These are phyloP conservation scores for Curvularia spicifera DNA, from an alignment of 2,329 filamentous ascomycete species.

Conservation along the genomic window DNA sequence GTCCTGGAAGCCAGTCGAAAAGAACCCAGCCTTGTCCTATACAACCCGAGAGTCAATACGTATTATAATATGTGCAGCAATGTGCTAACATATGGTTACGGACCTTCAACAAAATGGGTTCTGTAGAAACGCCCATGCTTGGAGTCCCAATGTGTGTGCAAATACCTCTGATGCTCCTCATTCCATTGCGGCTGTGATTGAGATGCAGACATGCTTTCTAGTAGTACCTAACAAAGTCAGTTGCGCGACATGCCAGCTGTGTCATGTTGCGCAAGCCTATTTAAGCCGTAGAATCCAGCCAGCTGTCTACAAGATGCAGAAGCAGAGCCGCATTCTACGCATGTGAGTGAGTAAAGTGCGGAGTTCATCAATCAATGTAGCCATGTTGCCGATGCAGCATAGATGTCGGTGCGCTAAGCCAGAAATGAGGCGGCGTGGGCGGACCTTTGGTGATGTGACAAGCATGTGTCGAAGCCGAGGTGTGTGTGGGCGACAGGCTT, in stretches of 20 bases:
- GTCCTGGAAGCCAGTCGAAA: neutral
- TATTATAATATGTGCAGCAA: neutral
- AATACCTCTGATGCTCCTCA: neutral
- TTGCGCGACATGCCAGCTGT: neutral
- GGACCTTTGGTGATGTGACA: neutral
- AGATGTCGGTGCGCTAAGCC: neutral
- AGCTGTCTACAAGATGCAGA: neutral
- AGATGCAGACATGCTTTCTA: neutral
- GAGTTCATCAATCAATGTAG: neutral
- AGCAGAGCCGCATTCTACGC: slow-evolving; percentile 3
- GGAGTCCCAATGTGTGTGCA: neutral
- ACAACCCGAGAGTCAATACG: neutral
- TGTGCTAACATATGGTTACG: neutral
- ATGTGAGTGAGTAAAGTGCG: neutral
- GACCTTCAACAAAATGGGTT: neutral
- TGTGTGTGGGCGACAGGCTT: neutral
- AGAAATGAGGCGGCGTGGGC: neutral
- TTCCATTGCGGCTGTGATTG: neutral
- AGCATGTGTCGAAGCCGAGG: neutral
- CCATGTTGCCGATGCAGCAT: neutral
- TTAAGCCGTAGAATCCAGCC: neutral
- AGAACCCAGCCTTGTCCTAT: neutral
- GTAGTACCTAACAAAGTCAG: neutral
- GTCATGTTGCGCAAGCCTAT: neutral
- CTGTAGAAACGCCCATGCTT: neutral